These are phyloP conservation scores for Ogataea saltuana DNA, from an alignment of 805 yeast genomes.

Conservation along the genomic window DNA sequence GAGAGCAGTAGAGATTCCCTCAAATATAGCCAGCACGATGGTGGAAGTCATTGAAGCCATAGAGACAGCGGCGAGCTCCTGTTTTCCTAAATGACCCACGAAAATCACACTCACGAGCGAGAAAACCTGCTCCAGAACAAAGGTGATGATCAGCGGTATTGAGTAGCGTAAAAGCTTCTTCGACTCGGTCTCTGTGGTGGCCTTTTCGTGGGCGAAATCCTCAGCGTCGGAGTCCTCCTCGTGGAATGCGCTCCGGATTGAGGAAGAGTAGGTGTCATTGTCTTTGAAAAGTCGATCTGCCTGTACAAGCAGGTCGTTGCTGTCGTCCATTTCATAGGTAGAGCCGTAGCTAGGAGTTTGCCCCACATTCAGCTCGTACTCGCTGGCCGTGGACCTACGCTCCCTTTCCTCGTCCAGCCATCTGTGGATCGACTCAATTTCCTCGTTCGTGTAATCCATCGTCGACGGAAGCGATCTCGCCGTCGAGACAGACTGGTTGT, in stretches of 20 bases:
- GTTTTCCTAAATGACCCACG: conserved; percentile 74
- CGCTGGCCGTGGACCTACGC: conserved; percentile 29
- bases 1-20: conserved; percentile 72
- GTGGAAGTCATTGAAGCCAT: conserved; percentile 80
- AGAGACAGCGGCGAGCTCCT: conserved; percentile 74
- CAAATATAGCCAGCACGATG: conserved; percentile 69
- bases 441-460: conserved; percentile 36
- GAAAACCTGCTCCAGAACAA: conserved; percentile 56
- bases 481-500: conserved; percentile 35
- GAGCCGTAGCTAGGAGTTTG: conserved; percentile 23
- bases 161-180: conserved; percentile 43
- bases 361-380: conserved; percentile 13
- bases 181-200: conserved; percentile 33
- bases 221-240: conserved; percentile 28
- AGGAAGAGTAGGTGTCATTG: conserved; percentile 20
- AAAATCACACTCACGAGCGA: conserved; percentile 75
- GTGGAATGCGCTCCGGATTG: conserved; percentile 12
- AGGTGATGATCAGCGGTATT: conserved; percentile 62
- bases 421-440: conserved; percentile 33
- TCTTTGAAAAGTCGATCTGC: conserved; percentile 31
- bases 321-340: conserved; percentile 20
- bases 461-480: conserved; percentile 40
- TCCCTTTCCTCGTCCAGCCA: conserved; percentile 41
- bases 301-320: conserved; percentile 24
- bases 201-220: conserved; percentile 34